Evolutionary conservation across 2,329 filamentous ascomycete genomes (phyloP).

Genomic region (Paraphaeosphaeria sporulosa): DNA sequence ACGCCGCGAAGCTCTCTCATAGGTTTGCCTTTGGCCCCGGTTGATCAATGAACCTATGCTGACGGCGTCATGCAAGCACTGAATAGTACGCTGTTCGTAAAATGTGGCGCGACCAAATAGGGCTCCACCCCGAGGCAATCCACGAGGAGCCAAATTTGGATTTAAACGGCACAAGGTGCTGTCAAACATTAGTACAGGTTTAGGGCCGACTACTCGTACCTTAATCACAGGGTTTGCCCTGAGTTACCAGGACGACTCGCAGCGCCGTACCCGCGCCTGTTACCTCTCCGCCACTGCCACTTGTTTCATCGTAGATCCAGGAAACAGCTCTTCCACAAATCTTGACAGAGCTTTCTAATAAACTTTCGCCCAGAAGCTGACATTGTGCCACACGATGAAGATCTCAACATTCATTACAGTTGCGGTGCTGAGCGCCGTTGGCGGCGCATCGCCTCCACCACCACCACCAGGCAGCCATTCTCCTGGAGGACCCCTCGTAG

Average conservation of each 20-base stretch:
- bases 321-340: neutral
- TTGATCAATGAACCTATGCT: neutral
- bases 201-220: neutral
- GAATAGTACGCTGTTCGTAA: neutral
- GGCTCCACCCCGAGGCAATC: neutral
- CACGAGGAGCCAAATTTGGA: neutral
- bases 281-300: neutral
- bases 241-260: neutral
- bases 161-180: neutral
- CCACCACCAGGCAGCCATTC: too few species aligned
- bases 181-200: neutral
- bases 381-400: too few species aligned
- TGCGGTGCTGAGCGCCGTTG: too few species aligned
- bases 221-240: neutral
- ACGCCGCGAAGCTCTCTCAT: neutral
- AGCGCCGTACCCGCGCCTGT: neutral
- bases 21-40: too few species aligned
- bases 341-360: conserved; percentile 4
- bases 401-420: too few species aligned
- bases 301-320: conserved; percentile 4
- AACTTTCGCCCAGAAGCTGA: conserved; percentile 12
- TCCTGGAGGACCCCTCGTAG: too few species aligned
- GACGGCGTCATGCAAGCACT: neutral
- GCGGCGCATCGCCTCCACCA: too few species aligned
- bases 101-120: neutral